Evolutionary conservation across 2,329 filamentous ascomycete genomes (phyloP).

Genomic region (Trichoderma cornu-damae): DNA sequence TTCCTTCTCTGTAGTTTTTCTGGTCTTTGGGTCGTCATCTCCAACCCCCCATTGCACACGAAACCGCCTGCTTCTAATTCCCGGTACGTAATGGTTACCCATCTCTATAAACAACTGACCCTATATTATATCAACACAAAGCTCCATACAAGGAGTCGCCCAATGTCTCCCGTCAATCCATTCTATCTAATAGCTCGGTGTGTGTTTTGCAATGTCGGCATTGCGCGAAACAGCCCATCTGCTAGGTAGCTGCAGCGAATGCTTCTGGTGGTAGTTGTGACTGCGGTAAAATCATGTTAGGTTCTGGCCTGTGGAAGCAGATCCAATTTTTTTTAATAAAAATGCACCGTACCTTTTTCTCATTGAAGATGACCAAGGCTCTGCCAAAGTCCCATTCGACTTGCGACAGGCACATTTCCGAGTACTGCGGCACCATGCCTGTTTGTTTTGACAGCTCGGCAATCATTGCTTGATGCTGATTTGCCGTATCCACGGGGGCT

Average conservation of each 20-base stretch:
- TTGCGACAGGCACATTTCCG: slow-evolving; percentile 73
- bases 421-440: slow-evolving; percentile 72
- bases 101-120: slow-evolving; percentile 12
- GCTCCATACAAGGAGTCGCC: slow-evolving; percentile 4
- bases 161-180: slow-evolving; percentile 12
- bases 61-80: neutral
- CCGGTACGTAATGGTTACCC: neutral
- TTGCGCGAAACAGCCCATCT: neutral
- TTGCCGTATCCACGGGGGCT: slow-evolving; percentile 20
- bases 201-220: neutral
- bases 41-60: neutral
- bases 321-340: no score
- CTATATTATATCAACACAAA: neutral
- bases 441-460: slow-evolving; percentile 71
- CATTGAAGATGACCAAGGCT: slow-evolving; percentile 69
- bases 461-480: slow-evolving; percentile 63
- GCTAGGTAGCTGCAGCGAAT: slow-evolving; percentile 22
- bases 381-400: slow-evolving; percentile 75
- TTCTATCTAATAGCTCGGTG: slow-evolving; percentile 1
- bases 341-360: slow-evolving; percentile 59
- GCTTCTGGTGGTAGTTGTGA: slow-evolving; percentile 28
- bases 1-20: neutral
- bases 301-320: neutral
- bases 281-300: slow-evolving; percentile 18
- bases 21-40: neutral